A percentile compares a stretch with the other conserved stretches of the same genome.
phyloP scores from a whole-genome alignment of 2,329 filamentous ascomycete genomes.

The Hypomyces rosellus region DNA sequence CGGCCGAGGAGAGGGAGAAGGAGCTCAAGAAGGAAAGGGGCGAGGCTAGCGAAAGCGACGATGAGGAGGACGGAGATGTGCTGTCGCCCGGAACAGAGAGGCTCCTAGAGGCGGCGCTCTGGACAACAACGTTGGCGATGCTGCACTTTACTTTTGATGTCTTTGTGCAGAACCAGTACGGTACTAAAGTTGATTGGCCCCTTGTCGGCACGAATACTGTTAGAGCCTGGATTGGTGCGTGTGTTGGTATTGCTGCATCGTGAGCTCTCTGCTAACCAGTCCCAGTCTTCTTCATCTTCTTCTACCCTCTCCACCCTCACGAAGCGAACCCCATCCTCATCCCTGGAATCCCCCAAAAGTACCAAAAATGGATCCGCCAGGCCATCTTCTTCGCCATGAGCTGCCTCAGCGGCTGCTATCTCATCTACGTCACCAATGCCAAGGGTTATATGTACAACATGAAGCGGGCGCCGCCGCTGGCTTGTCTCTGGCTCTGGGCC shows the following conservation, averaged over 20 bases:
- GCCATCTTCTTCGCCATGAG: slow-evolving; percentile 58
- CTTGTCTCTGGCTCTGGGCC: slow-evolving; percentile 88
- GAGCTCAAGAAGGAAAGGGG: slow-evolving; percentile 20
- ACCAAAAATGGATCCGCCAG: slow-evolving; percentile 47
- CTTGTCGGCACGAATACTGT: slow-evolving; percentile 46
- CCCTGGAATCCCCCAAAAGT: slow-evolving; percentile 41
- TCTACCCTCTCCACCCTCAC: slow-evolving; percentile 53
- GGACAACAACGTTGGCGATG: slow-evolving; percentile 58
- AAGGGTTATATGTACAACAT: slow-evolving; percentile 81
- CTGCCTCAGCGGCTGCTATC: slow-evolving; percentile 62
- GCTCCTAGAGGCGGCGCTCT: slow-evolving; percentile 50
- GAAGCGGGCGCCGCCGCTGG: slow-evolving; percentile 85
- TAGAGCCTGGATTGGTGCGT: slow-evolving; percentile 46
- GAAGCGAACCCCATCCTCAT: slow-evolving; percentile 41
- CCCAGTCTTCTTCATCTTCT: slow-evolving; percentile 48
- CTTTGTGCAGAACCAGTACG: slow-evolving; percentile 72
- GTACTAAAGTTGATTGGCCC: slow-evolving; percentile 56
- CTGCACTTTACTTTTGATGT: slow-evolving; percentile 75
- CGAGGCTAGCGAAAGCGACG: slow-evolving; percentile 15
- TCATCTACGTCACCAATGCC: slow-evolving; percentile 75
- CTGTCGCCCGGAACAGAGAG: slow-evolving; percentile 43
- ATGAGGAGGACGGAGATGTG: slow-evolving; percentile 25
- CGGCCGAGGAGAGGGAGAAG: slow-evolving; percentile 36
- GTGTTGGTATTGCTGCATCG: too few species aligned
- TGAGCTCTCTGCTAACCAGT: too few species aligned